These are phyloP conservation scores for Penicillium desertorum DNA, from an alignment of 495 filamentous ascomycete genomes.

Conservation along the genomic window DNA sequence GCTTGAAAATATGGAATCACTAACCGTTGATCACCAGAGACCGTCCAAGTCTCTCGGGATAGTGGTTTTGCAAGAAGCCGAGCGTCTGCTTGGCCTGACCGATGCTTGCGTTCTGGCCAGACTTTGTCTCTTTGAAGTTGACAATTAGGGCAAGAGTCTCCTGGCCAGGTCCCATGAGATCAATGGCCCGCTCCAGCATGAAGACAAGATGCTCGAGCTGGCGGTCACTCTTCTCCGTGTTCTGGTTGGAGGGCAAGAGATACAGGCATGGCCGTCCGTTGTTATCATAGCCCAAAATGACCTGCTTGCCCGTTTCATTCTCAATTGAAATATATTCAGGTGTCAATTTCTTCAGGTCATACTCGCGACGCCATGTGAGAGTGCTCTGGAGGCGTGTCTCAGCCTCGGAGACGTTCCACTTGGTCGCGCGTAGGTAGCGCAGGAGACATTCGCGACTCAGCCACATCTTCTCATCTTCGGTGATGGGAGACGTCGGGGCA, in stretches of 20 bases:
- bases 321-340: conserved; percentile 83
- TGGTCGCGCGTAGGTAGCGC: conserved; percentile 88
- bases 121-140: conserved; percentile 78
- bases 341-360: conserved; percentile 70
- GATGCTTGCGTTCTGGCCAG: conserved; percentile 73
- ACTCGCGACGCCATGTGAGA: conserved; percentile 85
- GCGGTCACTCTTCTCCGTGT: conserved; percentile 82
- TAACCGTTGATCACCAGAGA: conserved; percentile 84
- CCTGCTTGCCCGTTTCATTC: conserved; percentile 94
- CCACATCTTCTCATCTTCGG: conserved; percentile 82
- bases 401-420: conserved; percentile 80
- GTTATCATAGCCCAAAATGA: conserved; percentile 84
- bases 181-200: conserved; percentile 88
- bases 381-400: conserved; percentile 75
- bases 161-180: conserved; percentile 80
- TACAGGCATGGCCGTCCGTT: conserved; percentile 82
- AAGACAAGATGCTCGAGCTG: conserved; percentile 93
- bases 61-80: conserved; percentile 88
- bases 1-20: conserved; percentile 20
- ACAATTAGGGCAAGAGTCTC: conserved; percentile 84
- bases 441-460: conserved; percentile 88
- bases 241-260: conserved; percentile 83
- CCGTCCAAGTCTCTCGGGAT: conserved; percentile 87
- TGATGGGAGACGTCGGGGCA: conserved; percentile 63
- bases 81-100: conserved; percentile 75